These are phyloP conservation scores for Hortaea werneckii DNA, from an alignment of 2,329 filamentous ascomycete species.

Conservation along the genomic window DNA sequence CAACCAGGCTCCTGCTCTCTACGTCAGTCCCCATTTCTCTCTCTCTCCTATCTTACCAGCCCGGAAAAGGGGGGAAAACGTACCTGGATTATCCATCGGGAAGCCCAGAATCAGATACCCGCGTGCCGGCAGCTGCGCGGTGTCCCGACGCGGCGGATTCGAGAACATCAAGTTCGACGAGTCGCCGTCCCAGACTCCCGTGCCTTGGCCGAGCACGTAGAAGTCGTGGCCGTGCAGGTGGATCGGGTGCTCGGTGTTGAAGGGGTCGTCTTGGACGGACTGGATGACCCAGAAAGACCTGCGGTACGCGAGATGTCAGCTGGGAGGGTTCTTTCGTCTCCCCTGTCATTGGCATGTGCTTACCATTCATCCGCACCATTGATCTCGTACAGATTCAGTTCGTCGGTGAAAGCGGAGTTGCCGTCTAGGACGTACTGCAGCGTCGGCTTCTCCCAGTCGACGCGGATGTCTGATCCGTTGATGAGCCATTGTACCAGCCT, in stretches of 20 bases:
- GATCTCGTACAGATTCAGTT: no score
- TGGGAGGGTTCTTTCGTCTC: no score
- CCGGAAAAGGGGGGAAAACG: not conserved
- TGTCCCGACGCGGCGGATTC: conserved; percentile 22
- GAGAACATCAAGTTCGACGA: conserved; percentile 17
- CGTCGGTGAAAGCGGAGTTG: conserved; percentile 30
- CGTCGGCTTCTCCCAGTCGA: conserved; percentile 35
- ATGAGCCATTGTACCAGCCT: conserved; percentile 20
- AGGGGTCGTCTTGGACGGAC: not conserved
- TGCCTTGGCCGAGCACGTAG: conserved; percentile 28
- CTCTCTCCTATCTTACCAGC: no score
- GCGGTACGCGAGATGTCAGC: no score
- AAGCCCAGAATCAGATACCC: conserved; percentile 22
- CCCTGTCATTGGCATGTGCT: no score
- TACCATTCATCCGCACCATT: no score
- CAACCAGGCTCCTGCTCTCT: conserved; percentile 11
- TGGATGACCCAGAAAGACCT: not conserved
- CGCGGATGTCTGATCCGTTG: conserved; percentile 32
- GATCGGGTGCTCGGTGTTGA: conserved; percentile 5
- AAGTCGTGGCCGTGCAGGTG: conserved; percentile 34
- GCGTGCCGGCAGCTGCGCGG: conserved; percentile 16
- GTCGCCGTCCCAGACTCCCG: conserved; percentile 7
- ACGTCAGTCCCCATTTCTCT: no score
- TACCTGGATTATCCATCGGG: conserved; percentile 21
- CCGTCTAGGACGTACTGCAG: conserved; percentile 32